Percentiles rank a stretch among this genome's conserved stretches.
Conservation (phyloP, 306 rosid genomes). For the Sicyos baderoa region DNA sequence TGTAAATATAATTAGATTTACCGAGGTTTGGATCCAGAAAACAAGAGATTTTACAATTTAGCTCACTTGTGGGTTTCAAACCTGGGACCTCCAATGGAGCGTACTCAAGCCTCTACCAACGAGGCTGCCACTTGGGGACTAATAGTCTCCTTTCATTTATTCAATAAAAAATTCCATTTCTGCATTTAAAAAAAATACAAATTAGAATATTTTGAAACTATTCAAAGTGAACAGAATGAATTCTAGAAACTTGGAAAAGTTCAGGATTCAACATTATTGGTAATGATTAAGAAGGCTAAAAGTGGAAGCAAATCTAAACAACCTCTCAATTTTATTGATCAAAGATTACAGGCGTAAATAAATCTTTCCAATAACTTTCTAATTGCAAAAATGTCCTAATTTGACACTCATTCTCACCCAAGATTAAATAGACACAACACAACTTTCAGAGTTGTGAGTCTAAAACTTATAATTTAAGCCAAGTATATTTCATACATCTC, state of each 20-base stretch:
- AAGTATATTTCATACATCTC: conserved; percentile 23
- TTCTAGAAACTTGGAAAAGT: background rate
- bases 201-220: no score
- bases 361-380: background rate
- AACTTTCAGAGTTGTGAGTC: background rate
- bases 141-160: no score
- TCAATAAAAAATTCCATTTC: no score
- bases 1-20: no score
- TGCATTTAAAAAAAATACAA: no score
- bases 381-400: background rate
- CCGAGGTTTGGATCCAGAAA: no score
- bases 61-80: no score
- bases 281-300: background rate
- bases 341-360: background rate
- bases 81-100: no score
- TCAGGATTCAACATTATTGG: background rate
- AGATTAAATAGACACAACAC: background rate
- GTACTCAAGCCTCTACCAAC: no score
- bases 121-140: no score
- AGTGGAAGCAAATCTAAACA: background rate
- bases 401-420: background rate
- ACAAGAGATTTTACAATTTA: no score
- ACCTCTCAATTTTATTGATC: background rate
- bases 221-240: no score
- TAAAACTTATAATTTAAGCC: conserved; percentile 10